These are phyloP conservation scores for Talaromyces sp. DNA, from an alignment of 2,329 filamentous ascomycete genomes.

Conservation along the genomic window DNA sequence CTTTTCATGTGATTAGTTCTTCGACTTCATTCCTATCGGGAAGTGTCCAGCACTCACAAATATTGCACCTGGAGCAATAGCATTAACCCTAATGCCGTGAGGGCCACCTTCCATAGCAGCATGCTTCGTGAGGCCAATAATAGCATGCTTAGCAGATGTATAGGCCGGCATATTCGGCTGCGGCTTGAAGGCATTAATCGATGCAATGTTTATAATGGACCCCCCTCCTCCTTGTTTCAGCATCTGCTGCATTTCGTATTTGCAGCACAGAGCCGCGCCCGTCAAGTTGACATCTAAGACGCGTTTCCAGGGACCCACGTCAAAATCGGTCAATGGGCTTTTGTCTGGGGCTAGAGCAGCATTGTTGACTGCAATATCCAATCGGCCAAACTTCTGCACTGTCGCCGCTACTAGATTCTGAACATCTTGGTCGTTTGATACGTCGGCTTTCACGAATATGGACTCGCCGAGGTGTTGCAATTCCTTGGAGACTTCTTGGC, in stretches of 20 bases:
- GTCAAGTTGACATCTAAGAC: not conserved
- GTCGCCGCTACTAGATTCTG: not conserved
- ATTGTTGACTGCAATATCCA: constrained; percentile 3
- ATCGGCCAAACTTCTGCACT: not conserved
- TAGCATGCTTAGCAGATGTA: not conserved
- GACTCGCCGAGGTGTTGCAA: constrained; percentile 32
- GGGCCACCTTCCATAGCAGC: not conserved
- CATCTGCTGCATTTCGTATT: not conserved
- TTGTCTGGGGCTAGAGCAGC: constrained; percentile 27
- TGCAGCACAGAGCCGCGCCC: not conserved
- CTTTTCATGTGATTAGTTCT: no score
- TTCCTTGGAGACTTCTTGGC: constrained; percentile 26
- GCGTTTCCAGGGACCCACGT: not conserved
- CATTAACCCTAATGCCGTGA: not conserved
- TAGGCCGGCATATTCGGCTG: not conserved
- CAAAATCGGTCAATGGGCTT: constrained; percentile 14
- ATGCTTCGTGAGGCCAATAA: not conserved
- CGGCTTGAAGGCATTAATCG: constrained; percentile 26
- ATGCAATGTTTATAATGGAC: constrained; percentile 40
- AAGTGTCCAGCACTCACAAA: constrained; percentile 13
- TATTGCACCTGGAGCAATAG: not conserved
- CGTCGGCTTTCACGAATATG: constrained; percentile 28
- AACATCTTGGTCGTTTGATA: not conserved
- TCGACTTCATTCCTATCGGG: no score
- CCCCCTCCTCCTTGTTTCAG: constrained; percentile 17